Conservation (phyloP, 1,139 yeast genomes). For the Nakaseomyces uthaithaninus region DNA sequence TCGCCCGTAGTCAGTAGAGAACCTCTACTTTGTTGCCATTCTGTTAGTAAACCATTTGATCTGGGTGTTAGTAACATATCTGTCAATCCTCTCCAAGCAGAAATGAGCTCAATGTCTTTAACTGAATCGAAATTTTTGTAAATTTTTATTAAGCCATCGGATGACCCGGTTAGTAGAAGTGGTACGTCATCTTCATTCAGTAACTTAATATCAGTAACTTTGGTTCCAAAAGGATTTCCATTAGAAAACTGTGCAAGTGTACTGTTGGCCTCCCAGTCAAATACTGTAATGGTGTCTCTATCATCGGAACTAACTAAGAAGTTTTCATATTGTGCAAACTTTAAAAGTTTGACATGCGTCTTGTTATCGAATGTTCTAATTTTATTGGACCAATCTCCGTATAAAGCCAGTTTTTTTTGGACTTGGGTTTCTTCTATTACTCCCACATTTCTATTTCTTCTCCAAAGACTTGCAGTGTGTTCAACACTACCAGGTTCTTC, state of each 20-base stretch:
- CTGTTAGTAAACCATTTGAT: conserved; percentile 77
- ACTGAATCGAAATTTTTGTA: conserved; percentile 66
- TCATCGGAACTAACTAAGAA: conserved; percentile 77
- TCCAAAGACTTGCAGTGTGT: conserved; percentile 77
- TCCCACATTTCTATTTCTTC: conserved; percentile 78
- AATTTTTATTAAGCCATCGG: conserved; percentile 86
- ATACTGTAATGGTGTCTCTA: conserved; percentile 72
- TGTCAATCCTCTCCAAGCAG: conserved; percentile 91
- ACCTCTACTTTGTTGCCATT: conserved; percentile 97
- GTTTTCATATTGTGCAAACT: conserved; percentile 86
- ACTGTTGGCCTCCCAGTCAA: conserved; percentile 72
- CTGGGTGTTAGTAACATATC: conserved; percentile 75
- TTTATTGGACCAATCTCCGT: conserved; percentile 78
- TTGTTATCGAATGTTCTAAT: conserved; percentile 58
- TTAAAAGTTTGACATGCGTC: conserved; percentile 69
- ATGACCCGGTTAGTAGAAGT: conserved; percentile 74
- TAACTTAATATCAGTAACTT: conserved; percentile 77
- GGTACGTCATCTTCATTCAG: conserved; percentile 91
- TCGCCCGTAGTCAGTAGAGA: conserved; percentile 90
- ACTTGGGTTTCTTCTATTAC: conserved; percentile 85
- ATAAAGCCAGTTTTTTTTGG: conserved; percentile 73
- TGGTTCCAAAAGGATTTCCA: conserved; percentile 79
- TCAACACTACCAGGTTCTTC: conserved; percentile 94
- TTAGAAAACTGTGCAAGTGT: conserved; percentile 67
- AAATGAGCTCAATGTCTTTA: conserved; percentile 52